A percentile compares a stretch with the other conserved stretches of the same genome.
phyloP scores from a whole-genome alignment of 257 asterid genomes.

The Buddleja alternifolia region DNA sequence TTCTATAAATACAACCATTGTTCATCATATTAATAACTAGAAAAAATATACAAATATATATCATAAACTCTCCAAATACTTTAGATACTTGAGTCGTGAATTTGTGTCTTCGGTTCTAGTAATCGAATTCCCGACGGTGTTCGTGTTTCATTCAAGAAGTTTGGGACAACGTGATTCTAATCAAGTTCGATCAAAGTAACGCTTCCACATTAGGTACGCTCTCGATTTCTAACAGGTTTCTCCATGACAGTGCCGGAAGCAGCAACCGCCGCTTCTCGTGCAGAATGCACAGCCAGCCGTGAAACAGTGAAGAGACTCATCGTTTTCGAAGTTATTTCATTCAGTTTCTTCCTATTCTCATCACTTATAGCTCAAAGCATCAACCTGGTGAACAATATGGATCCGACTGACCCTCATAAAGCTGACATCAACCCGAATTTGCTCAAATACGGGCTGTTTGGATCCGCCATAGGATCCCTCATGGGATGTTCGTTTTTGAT shows the following conservation, averaged over 20 bases:
- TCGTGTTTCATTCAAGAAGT: too few relatives aligned
- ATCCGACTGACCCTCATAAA: slow-evolving; percentile 34
- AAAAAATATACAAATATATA: too few relatives aligned
- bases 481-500: slow-evolving; percentile 40
- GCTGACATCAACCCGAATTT: slow-evolving; percentile 42
- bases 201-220: too few relatives aligned
- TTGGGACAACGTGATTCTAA: too few relatives aligned
- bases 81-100: too few relatives aligned
- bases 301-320: slow-evolving; percentile 24
- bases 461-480: slow-evolving; percentile 46
- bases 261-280: slow-evolving; percentile 19
- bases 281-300: slow-evolving; percentile 30
- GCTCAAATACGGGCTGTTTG: slow-evolving; percentile 39
- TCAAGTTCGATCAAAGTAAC: too few relatives aligned
- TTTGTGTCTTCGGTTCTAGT: too few relatives aligned
- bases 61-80: too few relatives aligned
- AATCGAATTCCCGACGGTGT: too few relatives aligned
- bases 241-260: slow-evolving; percentile 31
- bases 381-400: slow-evolving; percentile 44
- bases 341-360: slow-evolving; percentile 43
- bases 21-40: too few relatives aligned
- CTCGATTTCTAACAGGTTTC: too few relatives aligned
- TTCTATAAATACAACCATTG: too few relatives aligned
- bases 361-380: slow-evolving; percentile 41
- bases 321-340: slow-evolving; percentile 37